Conservation (phyloP, 129 eudicot species). For the Saposhnikovia divaricata region DNA sequence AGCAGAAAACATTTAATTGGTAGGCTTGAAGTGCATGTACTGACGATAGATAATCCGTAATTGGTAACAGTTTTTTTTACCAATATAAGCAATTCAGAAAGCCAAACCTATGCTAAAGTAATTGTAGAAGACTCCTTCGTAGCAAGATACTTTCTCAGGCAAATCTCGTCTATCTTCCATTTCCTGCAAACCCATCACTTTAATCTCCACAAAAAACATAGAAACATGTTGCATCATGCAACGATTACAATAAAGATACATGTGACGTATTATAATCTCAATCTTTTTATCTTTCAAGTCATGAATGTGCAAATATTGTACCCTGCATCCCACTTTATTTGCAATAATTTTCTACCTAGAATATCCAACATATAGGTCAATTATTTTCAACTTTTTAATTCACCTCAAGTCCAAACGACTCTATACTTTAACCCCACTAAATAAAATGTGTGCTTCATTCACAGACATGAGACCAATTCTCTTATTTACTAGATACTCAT, state of each 20-base stretch:
- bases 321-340: neutral
- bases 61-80: neutral
- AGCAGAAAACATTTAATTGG: neutral
- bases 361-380: neutral
- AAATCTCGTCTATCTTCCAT: constrained; percentile 43
- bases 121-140: constrained; percentile 86
- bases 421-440: neutral
- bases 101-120: constrained; percentile 89
- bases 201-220: constrained; percentile 10
- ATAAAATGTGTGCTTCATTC: neutral
- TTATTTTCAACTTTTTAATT: neutral
- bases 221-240: neutral
- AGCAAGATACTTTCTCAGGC: constrained; percentile 71
- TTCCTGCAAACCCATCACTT: constrained; percentile 66
- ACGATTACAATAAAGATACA: neutral
- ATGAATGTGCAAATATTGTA: neutral
- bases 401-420: neutral
- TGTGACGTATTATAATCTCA: neutral
- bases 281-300: neutral
- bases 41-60: neutral
- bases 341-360: neutral
- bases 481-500: neutral
- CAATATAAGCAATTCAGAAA: neutral
- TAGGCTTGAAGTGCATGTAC: neutral
- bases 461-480: neutral